Evolutionary conservation across 306 rosid species (phyloP).

Genomic region (Vicia sativa): DNA sequence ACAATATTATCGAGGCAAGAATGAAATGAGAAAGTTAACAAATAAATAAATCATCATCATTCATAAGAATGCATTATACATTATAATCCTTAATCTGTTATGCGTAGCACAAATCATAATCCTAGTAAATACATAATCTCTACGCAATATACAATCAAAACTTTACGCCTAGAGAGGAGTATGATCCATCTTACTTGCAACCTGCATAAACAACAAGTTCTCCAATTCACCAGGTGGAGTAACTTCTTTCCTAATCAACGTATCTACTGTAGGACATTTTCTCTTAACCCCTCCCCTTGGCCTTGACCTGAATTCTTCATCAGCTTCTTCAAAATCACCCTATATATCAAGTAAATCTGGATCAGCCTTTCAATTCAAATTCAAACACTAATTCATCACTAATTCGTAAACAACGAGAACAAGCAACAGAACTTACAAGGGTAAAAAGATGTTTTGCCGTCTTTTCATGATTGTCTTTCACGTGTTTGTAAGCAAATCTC

Average conservation of each 20-base stretch:
- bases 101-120: no score
- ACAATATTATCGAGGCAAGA: no score
- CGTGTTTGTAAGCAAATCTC: conserved; percentile 88
- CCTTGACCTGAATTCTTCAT: conserved; percentile 16
- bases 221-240: neutral
- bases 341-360: conserved; percentile 28
- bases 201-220: neutral
- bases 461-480: conserved; percentile 80
- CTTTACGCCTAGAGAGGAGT: no score
- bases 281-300: conserved; percentile 8
- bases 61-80: no score
- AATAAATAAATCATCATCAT: no score
- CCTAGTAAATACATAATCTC: no score
- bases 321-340: conserved; percentile 76
- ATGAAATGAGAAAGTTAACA: no score
- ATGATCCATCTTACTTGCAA: no score
- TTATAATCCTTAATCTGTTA: no score
- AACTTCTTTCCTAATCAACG: conserved; percentile 8
- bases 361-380: neutral
- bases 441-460: conserved; percentile 58
- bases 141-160: no score
- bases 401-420: neutral
- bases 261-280: conserved; percentile 17
- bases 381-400: neutral
- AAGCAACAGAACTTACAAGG: conserved; percentile 49